phyloP scores from a whole-genome alignment of 1,284 basidiomycete genomes.

The Marasmius fiardii region DNA sequence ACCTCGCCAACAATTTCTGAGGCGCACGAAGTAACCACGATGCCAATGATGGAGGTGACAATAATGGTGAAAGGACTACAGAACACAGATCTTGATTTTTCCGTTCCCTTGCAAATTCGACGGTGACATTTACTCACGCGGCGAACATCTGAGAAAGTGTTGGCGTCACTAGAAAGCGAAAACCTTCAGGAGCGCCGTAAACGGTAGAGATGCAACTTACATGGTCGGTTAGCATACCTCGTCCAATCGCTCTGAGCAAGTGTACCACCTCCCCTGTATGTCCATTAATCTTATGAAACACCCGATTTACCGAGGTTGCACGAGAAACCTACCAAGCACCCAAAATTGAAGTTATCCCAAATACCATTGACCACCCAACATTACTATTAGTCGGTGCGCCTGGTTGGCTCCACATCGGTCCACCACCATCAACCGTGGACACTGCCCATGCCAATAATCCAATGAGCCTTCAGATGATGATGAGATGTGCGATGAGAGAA shows the following conservation, averaged over 20 bases:
- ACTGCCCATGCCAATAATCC: conserved; percentile 18
- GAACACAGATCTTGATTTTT: too few species aligned
- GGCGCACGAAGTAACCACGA: conserved; percentile 19
- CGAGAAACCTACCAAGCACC: conserved; percentile 2
- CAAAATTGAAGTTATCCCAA: conserved; percentile 9
- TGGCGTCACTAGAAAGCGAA: conserved; percentile 11
- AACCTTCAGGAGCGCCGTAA: not conserved
- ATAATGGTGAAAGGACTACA: conserved; percentile 18
- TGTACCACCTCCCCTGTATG: conserved; percentile 14
- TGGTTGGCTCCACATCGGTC: conserved; percentile 16
- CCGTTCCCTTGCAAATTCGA: too few species aligned
- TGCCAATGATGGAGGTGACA: conserved; percentile 17
- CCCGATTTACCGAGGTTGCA: not conserved
- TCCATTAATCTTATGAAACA: not conserved
- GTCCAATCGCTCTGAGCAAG: conserved; percentile 21
- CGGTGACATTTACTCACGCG: conserved; percentile 8
- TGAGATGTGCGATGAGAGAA: not conserved
- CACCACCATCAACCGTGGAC: conserved; percentile 14
- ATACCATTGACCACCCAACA: conserved; percentile 16
- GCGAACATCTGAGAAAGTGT: conserved; percentile 17
- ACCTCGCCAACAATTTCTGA: conserved; percentile 17
- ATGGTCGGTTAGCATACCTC: conserved; percentile 17
- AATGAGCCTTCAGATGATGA: conserved; percentile 11
- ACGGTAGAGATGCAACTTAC: conserved; percentile 5
- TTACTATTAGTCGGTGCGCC: conserved; percentile 16